Base-by-base conservation (phyloP, 2,329 filamentous ascomycete genomes). In the Calonectria hawksworthii region DNA sequence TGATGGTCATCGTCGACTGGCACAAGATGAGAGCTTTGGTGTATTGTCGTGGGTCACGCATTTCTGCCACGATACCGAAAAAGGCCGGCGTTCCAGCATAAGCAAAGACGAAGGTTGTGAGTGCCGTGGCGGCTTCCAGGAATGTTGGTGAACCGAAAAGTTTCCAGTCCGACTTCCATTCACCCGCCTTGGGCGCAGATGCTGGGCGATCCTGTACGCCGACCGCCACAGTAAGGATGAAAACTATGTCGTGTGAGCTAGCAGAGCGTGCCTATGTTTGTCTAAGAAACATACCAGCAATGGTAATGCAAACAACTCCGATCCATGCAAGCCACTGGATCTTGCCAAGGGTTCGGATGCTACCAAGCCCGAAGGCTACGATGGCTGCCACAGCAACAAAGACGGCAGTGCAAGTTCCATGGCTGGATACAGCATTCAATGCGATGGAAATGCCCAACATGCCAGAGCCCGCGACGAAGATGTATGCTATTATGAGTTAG, bases 11-110 rank as follows among this genome's bases (percentile, higher is more conserved):
- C 0, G 70, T 80, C 70, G 16, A 65, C 74, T 76, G 81, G 70
- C 79, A 82, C 4, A 82, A 51, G 1, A 83, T 30, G 1, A 84
- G 72, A 0, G 78, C 65, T 0, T 80, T 77, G 0, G 78, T 82
- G 16, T 82, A 84, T 9, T 79, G 72, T 3, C 64, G 64, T 1
- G 83, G 83, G 5, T 83, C 78, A 3, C 78, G 74, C 83, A 85
- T 85, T 63, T 85, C 83, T 4, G 82, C 77, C 0, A 77, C 79
- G 18, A 85, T 80, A 72, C 30, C 30, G 71, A 83, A 84, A 72
- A 84, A 86, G 1, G 80, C 84, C 0, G 84, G 81, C 0, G 84
- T 84, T 13, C 84, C 85, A 16, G 83, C 82, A 44, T 82, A 86
- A 3, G 85, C 82, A 65, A 86, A 86, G 47, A 87, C 77, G 3